phyloP scores from a whole-genome alignment of 805 yeast species.

The Ogataea parapolymorpha region DNA sequence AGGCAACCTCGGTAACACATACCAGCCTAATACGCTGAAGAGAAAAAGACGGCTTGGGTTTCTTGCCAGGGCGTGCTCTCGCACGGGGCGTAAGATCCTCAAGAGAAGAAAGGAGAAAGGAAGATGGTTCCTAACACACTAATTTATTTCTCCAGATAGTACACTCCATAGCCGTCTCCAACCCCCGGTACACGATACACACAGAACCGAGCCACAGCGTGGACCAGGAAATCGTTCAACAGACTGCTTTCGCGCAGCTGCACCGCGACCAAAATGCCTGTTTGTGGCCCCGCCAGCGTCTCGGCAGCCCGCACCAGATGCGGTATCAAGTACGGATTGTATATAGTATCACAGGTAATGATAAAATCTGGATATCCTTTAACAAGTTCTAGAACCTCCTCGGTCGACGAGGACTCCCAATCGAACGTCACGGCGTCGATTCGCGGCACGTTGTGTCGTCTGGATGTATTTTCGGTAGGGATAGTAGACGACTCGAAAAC shows the following conservation, averaged over 20 bases:
- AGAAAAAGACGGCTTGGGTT: constrained; percentile 91
- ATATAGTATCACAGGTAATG: constrained; percentile 63
- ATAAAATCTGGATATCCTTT: constrained; percentile 40
- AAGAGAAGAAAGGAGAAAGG: constrained; percentile 82
- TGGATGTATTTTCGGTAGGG: constrained; percentile 1
- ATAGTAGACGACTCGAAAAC: constrained; percentile 26
- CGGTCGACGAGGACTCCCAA: constrained; percentile 48
- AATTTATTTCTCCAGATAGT: constrained; percentile 31
- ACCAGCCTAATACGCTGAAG: constrained; percentile 87
- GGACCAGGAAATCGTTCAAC: constrained; percentile 43
- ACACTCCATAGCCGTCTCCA: constrained; percentile 45
- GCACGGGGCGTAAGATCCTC: constrained; percentile 74
- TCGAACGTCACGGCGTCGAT: constrained; percentile 53
- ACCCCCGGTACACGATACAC: constrained; percentile 37
- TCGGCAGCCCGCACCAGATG: constrained; percentile 44
- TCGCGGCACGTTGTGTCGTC: constrained; percentile 10
- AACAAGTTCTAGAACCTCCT: constrained; percentile 8
- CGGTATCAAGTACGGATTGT: constrained; percentile 57
- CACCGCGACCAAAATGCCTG: constrained; percentile 43
- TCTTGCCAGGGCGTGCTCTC: constrained; percentile 73
- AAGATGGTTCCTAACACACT: constrained; percentile 89
- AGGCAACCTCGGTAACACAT: constrained; percentile 91
- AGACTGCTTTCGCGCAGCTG: constrained; percentile 55
- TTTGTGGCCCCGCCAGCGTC: constrained; percentile 31
- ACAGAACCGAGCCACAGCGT: constrained; percentile 32